Conservation (phyloP, 2,329 filamentous ascomycete species). For the Emmonsiellopsis sp. region DNA sequence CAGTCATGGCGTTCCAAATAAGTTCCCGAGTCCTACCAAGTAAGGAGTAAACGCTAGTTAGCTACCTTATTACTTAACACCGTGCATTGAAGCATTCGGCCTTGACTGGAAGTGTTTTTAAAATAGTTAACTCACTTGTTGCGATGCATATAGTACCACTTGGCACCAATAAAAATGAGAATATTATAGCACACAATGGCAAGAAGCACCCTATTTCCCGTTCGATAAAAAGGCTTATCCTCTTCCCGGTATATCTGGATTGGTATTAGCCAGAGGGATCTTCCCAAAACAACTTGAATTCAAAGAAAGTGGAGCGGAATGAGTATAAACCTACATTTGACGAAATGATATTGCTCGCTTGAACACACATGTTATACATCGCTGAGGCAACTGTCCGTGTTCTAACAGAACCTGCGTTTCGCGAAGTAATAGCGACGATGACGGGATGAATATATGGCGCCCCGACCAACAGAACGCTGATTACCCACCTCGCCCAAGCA, state of each 20-base stretch:
- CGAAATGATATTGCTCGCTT: slow-evolving; percentile 32
- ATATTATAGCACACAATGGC: slow-evolving; percentile 43
- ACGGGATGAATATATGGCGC: slow-evolving; percentile 53
- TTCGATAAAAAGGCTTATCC: slow-evolving; percentile 49
- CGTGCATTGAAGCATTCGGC: too few species aligned
- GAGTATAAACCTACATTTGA: slow-evolving; percentile 23
- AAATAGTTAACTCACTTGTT: slow-evolving; percentile 23
- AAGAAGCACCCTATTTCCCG: slow-evolving; percentile 50
- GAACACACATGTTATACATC: slow-evolving; percentile 39
- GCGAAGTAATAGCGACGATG: slow-evolving; percentile 36
- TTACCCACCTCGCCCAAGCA: slow-evolving; percentile 45
- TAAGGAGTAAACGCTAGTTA: neutral
- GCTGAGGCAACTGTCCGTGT: slow-evolving; percentile 35
- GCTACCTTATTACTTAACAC: slow-evolving; percentile 3
- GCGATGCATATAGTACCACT: slow-evolving; percentile 30
- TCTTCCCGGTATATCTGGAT: slow-evolving; percentile 46
- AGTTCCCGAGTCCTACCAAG: slow-evolving; percentile 20
- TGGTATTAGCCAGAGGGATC: neutral
- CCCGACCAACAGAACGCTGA: slow-evolving; percentile 47
- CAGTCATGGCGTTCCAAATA: slow-evolving; percentile 31
- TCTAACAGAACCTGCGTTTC: slow-evolving; percentile 34
- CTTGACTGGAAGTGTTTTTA: neutral
- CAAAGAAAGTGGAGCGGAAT: neutral
- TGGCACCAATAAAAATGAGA: slow-evolving; percentile 40
- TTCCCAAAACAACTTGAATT: too few species aligned